These are phyloP conservation scores for Zasmidium angulare DNA, from an alignment of 2,329 filamentous ascomycete species.

Conservation along the genomic window DNA sequence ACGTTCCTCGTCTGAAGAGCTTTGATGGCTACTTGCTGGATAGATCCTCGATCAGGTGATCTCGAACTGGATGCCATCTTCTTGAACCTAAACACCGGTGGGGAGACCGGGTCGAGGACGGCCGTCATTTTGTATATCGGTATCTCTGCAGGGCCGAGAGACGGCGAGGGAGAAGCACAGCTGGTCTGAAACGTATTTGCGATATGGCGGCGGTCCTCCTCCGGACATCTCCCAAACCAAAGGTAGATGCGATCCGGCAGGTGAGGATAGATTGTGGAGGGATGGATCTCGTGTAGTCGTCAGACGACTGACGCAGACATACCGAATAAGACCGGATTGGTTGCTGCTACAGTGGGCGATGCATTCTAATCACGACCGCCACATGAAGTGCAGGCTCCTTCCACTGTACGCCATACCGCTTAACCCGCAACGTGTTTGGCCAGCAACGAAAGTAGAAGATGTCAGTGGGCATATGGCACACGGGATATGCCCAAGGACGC, in stretches of 20 bases:
- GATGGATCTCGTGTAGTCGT: constrained; percentile 2
- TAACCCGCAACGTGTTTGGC: constrained; percentile 17
- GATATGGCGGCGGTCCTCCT: not conserved
- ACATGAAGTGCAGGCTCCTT: constrained; percentile 13
- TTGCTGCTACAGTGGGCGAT: constrained; percentile 5
- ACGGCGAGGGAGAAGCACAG: not conserved
- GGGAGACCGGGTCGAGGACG: constrained; percentile 4
- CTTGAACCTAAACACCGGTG: constrained; percentile 4
- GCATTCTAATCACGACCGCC: constrained; percentile 17
- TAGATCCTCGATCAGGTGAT: constrained; percentile 25
- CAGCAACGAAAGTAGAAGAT: constrained; percentile 12
- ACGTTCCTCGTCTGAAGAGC: constrained; percentile 30
- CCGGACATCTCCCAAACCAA: constrained; percentile 13
- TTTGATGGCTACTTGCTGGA: constrained; percentile 26
- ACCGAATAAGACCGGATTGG: constrained; percentile 20
- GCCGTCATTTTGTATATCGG: constrained; percentile 20
- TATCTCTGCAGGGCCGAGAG: not conserved
- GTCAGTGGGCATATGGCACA: constrained; percentile 17
- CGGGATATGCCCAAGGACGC: constrained; percentile 7
- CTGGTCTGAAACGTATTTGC: constrained; percentile 6
- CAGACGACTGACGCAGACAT: constrained; percentile 16
- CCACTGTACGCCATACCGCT: constrained; percentile 15
- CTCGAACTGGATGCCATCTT: constrained; percentile 11
- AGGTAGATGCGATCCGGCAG: not conserved
- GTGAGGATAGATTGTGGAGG: not conserved